A percentile compares a stretch with the other conserved stretches of the same genome.
These are phyloP conservation scores for Viola odorata DNA, from an alignment of 345 rosid genomes.

Conservation along the genomic window DNA sequence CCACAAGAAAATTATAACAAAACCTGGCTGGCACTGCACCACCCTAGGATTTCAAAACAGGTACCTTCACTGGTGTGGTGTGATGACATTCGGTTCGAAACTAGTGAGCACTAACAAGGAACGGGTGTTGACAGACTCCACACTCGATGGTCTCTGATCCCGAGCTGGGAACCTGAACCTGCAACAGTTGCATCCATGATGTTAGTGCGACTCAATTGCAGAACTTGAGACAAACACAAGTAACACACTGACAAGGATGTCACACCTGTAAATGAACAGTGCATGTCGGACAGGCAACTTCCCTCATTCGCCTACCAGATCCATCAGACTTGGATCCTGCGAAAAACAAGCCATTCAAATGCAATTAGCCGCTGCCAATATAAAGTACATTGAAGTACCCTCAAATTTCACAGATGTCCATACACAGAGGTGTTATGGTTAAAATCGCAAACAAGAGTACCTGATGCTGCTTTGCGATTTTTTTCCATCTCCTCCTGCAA, in stretches of 20 bases:
- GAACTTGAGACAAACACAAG: not conserved
- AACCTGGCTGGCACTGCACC: not conserved
- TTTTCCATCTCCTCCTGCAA: conserved; percentile 97
- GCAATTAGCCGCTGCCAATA: not conserved
- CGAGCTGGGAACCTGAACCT: conserved; percentile 98
- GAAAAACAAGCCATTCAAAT: conserved; percentile 6
- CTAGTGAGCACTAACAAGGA: conserved; percentile 87
- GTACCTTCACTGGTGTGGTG: too few relatives aligned
- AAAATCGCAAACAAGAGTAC: conserved; percentile 25
- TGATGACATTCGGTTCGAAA: not conserved
- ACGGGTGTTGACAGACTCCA: conserved; percentile 95
- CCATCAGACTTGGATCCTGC: conserved; percentile 62
- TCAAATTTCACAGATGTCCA: not conserved
- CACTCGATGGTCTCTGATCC: conserved; percentile 99
- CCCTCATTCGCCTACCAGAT: conserved; percentile 84
- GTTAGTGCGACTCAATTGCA: too few relatives aligned
- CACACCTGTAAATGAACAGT: conserved; percentile 94
- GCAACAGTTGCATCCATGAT: conserved; percentile 16
- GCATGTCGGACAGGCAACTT: conserved; percentile 97
- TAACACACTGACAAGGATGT: conserved; percentile 3
- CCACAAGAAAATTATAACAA: not conserved
- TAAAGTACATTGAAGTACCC: not conserved
- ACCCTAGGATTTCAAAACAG: not conserved
- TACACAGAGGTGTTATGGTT: not conserved
- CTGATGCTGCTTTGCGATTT: conserved; percentile 64